Evolutionary conservation across 2,329 filamentous ascomycete species (phyloP), one percentile per base, ranked within the genome.

Genomic region (Chrysoporthe cubensis): DNA sequence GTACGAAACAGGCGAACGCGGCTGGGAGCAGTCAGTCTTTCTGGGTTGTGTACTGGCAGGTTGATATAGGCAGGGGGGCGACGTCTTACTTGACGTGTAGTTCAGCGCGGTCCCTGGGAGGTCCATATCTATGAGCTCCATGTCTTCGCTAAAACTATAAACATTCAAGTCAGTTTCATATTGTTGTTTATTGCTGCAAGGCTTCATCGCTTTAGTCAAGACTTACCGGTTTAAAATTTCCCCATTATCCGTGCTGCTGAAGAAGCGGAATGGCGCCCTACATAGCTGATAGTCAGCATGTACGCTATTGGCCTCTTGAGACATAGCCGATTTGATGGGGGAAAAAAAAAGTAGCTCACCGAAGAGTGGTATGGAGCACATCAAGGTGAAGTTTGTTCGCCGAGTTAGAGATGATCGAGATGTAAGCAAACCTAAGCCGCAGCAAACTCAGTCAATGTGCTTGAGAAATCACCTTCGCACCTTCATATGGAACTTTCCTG

Each of bases 21-120:
- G 40, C 40, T 43, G 40, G 40, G 40, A 43, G 40, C 40, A 48
- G 14, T 48, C 14, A 48, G 46, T 48, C 46, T 48, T 48, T 48
- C 13, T 43, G 1, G 40, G 86, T 74, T 8, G 79, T 52, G 64
- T 81, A 85, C 11, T 83, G 70, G 1, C 77, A 72, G 1, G 76
- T 65, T 13, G 82, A 70, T 0, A 84, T 75, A 4, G 81, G 72
- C 0, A 83, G 83, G 59, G 85, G 78, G 0, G 78, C 77, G n/a
- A 82, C 75, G 5, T 43, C 8, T 43, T 43, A 43, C 40, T 43
- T 43, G 80, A 80, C 0, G 81, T 78, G 65, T 81, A 84, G 57
- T 74, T 74, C 7, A 77, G 69, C 1, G 74, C 72, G 8, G 73
- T 70, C 9, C 70, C 67, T 48, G 75, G 73, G 34, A 76, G 69